Percentiles rank a stretch among this genome's conserved stretches.
Conservation (phyloP, 257 asterid species). For the Penstemon eatonii region DNA sequence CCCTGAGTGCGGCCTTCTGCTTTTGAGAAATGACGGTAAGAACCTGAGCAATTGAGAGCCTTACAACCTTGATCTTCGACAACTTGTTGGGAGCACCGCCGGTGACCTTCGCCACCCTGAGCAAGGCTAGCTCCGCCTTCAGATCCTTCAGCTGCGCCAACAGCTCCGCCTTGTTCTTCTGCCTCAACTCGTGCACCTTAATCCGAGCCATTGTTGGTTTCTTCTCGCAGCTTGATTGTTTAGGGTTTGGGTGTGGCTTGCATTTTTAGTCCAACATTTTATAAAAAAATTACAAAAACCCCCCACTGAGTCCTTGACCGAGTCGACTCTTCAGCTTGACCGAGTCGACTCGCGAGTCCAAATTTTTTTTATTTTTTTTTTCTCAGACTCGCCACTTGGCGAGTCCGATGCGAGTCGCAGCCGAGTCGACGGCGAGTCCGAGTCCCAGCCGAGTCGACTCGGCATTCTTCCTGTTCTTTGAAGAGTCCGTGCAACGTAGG, state of each 20-base stretch:
- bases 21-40: conserved; percentile 75
- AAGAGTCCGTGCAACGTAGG: too few relatives aligned
- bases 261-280: too few relatives aligned
- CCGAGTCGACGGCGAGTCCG: too few relatives aligned
- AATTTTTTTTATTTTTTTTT: too few relatives aligned
- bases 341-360: too few relatives aligned
- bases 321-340: too few relatives aligned
- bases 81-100: conserved; percentile 62
- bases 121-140: conserved; percentile 68
- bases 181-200: conserved; percentile 73
- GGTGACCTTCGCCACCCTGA: conserved; percentile 67
- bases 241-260: conserved; percentile 1
- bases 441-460: too few relatives aligned
- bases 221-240: background rate
- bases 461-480: too few relatives aligned
- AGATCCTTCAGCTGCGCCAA: conserved; percentile 73
- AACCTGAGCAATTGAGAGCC: conserved; percentile 75
- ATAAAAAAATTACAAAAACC: too few relatives aligned
- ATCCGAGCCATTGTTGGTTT: conserved; percentile 51
- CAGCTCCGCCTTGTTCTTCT: conserved; percentile 56
- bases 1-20: conserved; percentile 65
- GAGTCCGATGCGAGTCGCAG: too few relatives aligned
- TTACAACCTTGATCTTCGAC: conserved; percentile 59
- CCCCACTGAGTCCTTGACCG: too few relatives aligned
- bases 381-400: too few relatives aligned